Base-by-base conservation (phyloP, 306 rosid genomes). In the Alnus rubra region DNA sequence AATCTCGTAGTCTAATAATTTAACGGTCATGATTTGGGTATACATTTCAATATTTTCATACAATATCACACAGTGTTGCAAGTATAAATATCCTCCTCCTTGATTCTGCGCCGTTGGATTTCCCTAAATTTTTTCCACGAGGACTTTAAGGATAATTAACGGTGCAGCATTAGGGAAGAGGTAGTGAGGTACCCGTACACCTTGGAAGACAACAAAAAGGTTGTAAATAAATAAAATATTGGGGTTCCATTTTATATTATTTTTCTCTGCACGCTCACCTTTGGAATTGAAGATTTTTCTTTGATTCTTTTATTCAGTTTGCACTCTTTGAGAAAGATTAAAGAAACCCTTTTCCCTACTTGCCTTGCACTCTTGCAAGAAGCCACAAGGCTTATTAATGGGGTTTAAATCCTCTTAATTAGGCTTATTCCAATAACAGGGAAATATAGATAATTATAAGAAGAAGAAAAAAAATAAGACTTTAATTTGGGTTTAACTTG, bases 221-320 rank as follows among this genome's bases (percentile, higher is more conserved):
- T 10, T 28, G 14, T 9, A 3, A 1, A 23, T 28, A 59, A 28
- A 59, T 59, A 68, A 42, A n/a, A 3, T 9, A 18, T 37, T 39
- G 30, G 13, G 4, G 50, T 68, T 15, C 30, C 12, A 49, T 68
- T 67, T 68, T 7, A 68, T 68, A 68, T 37, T 84, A 73, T 83
- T 85, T 82, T 82, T 69, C 56, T 53, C 49, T 78, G 96, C 88
- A 87, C 91, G 88, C 92, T 48, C 42, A 28, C 74, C 76, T 45
- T 75, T 76, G 76, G 81, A 84, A 44, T 74, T 88, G 16, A 45
- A 35, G n/a, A 15, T 62, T 52, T 37, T 9, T 39, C 37, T 50
- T 9, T 60, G 23, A 12, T 8, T 53, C 31, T 44, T 30, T 15
- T 78, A 53, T 82, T 35, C 42, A 50, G 31, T 59, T 86, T 84